Conservation (phyloP, 2,329 filamentous ascomycete species). For the Hymenoscyphus fructigenus region DNA sequence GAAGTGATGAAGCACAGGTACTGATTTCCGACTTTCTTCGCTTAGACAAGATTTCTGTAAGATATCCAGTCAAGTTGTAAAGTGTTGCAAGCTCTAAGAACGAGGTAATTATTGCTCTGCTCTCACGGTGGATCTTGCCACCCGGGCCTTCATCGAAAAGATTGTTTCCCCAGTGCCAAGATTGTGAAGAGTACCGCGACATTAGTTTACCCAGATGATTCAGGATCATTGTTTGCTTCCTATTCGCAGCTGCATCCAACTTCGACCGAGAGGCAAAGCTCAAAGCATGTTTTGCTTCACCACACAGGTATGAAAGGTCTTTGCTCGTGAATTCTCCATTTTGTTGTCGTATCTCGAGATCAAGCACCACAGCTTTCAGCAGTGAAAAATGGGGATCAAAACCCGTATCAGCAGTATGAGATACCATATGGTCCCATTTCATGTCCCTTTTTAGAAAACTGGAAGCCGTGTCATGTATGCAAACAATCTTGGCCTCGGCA, state of each 20-base stretch:
- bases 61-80: not conserved
- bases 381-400: not conserved
- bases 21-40: too few relatives aligned
- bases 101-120: not conserved
- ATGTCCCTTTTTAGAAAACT: not conserved
- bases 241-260: not conserved
- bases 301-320: too few relatives aligned
- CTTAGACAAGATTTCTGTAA: not conserved
- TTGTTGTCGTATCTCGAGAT: not conserved
- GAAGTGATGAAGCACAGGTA: not conserved
- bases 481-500: too few relatives aligned
- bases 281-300: too few relatives aligned
- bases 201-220: not conserved
- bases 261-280: not conserved
- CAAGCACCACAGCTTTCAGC: not conserved
- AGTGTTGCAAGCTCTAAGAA: not conserved
- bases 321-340: too few relatives aligned
- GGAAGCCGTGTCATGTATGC: not conserved
- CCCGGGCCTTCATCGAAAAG: too few relatives aligned
- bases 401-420: not conserved
- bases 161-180: not conserved
- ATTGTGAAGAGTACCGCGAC: not conserved
- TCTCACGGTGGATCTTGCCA: too few relatives aligned
- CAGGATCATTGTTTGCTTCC: not conserved
- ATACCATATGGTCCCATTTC: not conserved